phyloP scores from a whole-genome alignment of 169 alveolate species.

The Plasmodium ovale region DNA sequence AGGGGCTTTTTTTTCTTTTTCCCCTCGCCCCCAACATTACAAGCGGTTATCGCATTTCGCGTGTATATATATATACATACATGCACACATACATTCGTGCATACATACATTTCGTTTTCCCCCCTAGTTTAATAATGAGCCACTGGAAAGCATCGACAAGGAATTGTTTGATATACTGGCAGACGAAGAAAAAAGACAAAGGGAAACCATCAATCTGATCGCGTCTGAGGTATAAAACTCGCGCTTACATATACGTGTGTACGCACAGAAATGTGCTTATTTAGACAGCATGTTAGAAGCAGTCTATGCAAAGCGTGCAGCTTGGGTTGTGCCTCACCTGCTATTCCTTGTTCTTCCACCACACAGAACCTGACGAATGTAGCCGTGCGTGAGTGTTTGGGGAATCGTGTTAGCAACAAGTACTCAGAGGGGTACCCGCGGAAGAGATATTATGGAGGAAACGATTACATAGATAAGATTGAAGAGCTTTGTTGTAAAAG shows the following conservation, averaged over 20 bases:
- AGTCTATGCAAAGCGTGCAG: no score
- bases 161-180: conserved; percentile 85
- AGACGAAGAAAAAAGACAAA: conserved; percentile 87
- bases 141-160: conserved; percentile 86
- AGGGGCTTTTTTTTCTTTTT: no score
- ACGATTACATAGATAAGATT: conserved; percentile 90
- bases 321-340: conserved; percentile 9
- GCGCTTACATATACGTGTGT: background rate
- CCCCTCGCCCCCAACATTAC: background rate
- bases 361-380: conserved; percentile 89
- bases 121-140: conserved; percentile 41
- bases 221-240: conserved; percentile 91
- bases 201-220: conserved; percentile 85
- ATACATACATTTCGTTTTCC: background rate
- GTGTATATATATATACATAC: background rate
- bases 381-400: conserved; percentile 94
- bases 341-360: background rate
- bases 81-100: background rate
- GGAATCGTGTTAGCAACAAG: conserved; percentile 93
- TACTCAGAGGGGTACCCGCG: conserved; percentile 98
- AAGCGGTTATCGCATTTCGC: background rate
- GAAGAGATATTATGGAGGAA: conserved; percentile 95
- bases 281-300: conserved; percentile 78
- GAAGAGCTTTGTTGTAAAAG: conserved; percentile 93
- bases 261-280: conserved; percentile 13